A percentile compares a stretch with the other conserved stretches of the same genome.
Conservation (phyloP, 2,329 filamentous ascomycete genomes). For the Camptophora hylomeconis region DNA sequence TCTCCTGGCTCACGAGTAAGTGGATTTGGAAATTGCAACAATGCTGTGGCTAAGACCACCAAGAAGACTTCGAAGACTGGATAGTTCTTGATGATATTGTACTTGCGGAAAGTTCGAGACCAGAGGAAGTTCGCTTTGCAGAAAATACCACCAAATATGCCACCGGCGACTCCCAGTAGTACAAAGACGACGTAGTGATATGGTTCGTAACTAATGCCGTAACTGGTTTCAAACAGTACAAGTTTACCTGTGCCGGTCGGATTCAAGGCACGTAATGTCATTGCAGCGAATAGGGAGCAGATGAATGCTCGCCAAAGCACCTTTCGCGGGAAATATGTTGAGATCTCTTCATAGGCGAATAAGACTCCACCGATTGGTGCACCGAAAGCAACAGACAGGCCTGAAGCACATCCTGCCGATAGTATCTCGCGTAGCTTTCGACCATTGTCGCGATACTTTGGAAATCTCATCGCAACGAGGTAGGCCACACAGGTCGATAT, state of each 20-base stretch:
- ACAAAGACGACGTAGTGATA: constrained; percentile 45
- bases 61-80: constrained; percentile 44
- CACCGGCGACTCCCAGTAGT: constrained; percentile 43
- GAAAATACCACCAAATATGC: constrained; percentile 46
- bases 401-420: constrained; percentile 43
- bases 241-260: constrained; percentile 48
- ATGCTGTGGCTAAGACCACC: constrained; percentile 39
- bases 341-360: constrained; percentile 49
- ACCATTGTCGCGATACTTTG: constrained; percentile 45
- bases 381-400: constrained; percentile 48
- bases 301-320: constrained; percentile 48
- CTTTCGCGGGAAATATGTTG: constrained; percentile 46
- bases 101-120: constrained; percentile 41
- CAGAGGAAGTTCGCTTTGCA: constrained; percentile 46
- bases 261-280: constrained; percentile 44
- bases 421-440: constrained; percentile 47
- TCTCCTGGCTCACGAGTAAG: constrained; percentile 43
- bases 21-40: constrained; percentile 45
- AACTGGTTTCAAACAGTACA: constrained; percentile 48
- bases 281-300: constrained; percentile 43
- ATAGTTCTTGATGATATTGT: constrained; percentile 39
- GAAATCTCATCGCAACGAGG: constrained; percentile 38
- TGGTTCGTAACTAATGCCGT: constrained; percentile 41
- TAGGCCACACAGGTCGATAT: constrained; percentile 47
- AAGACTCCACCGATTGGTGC: constrained; percentile 49